phyloP scores from a whole-genome alignment of 352 stramenopile genomes.

The Pseudoperonospora humuli region DNA sequence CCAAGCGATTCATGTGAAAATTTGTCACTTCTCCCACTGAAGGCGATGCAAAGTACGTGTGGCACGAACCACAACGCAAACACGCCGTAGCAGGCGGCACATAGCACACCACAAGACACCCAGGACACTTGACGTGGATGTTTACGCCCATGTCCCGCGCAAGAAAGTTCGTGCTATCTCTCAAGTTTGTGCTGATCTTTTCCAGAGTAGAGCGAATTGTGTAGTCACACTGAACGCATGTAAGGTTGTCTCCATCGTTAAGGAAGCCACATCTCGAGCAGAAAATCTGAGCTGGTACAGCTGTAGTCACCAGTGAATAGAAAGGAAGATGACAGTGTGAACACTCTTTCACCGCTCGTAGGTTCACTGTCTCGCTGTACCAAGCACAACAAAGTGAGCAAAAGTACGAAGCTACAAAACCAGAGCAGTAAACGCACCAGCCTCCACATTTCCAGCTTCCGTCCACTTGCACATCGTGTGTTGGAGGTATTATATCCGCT shows the following conservation, averaged over 20 bases:
- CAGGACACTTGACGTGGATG: constrained; percentile 79
- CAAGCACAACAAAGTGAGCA: constrained; percentile 1
- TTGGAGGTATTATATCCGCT: constrained; percentile 49
- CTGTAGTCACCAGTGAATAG: constrained; percentile 57
- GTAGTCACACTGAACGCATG: constrained; percentile 69
- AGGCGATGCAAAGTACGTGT: constrained; percentile 79
- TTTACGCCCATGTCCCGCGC: constrained; percentile 77
- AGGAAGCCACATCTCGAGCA: constrained; percentile 68
- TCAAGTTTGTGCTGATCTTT: constrained; percentile 62
- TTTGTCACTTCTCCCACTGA: constrained; percentile 73
- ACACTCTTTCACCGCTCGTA: constrained; percentile 55
- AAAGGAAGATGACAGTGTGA: constrained; percentile 49
- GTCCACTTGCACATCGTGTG: constrained; percentile 59
- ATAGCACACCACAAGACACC: constrained; percentile 62
- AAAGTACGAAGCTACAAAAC: not conserved
- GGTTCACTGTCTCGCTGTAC: constrained; percentile 43
- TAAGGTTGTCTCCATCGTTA: constrained; percentile 57
- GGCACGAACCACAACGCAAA: constrained; percentile 67
- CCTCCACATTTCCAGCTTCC: constrained; percentile 65
- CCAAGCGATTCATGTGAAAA: constrained; percentile 74
- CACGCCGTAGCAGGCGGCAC: constrained; percentile 69
- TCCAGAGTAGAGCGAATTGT: constrained; percentile 68
- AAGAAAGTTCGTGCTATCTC: constrained; percentile 74
- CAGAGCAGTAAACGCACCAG: constrained; percentile 31
- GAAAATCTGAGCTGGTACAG: constrained; percentile 66